Base-by-base conservation (phyloP, 2,329 filamentous ascomycete species). In the Colletotrichum abscissum region DNA sequence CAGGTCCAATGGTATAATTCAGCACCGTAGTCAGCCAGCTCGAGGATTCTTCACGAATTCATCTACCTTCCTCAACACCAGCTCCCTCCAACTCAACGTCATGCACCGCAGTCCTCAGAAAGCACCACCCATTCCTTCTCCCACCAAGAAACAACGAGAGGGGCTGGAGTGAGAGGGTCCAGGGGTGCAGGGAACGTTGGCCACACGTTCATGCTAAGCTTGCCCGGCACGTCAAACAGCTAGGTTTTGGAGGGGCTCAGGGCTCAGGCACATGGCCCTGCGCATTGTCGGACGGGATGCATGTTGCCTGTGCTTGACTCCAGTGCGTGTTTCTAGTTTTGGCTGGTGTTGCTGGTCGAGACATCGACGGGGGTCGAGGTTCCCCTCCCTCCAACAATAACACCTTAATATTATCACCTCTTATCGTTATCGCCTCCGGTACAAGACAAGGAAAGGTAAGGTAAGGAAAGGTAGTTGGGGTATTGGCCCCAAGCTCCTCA, bases 181-280 rank as follows among this genome's bases (percentile, higher is more conserved):
- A 49, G 42, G 42, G 42, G 42, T 49, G 42, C 42, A 22, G 19
- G 8, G 33, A 19, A 46, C 35, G 46, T 55, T 54, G 56, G 65
- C 46, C 46, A 35, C 65, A 63, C 28, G 65, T 73, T 70, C 70
- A 73, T 73, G 69, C 69, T 55, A 22, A n/a, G 38, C 65, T 33
- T 8, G 38, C 52, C 66, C 42, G 66, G 69, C 70, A 65, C 24
- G 62, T 55, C 62, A 70, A 73, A 70, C 70, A 42, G 55, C 67
- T 30, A 65, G 60, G 57, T 42, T 19, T 19, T 35, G 33, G 19
- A 24, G 33, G 19, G 38, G 30, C 30, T 33, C 30, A 33, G 30
- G 59, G 26, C 30, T 49, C 35, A 63, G 59, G 38, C 49, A 55
- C 38, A 52, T 28, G 19, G 42, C 11, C 33, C 24, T 49, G 28